Conservation (phyloP, 768 basidiomycete species). For the Leucosporidium creatinivorum region DNA sequence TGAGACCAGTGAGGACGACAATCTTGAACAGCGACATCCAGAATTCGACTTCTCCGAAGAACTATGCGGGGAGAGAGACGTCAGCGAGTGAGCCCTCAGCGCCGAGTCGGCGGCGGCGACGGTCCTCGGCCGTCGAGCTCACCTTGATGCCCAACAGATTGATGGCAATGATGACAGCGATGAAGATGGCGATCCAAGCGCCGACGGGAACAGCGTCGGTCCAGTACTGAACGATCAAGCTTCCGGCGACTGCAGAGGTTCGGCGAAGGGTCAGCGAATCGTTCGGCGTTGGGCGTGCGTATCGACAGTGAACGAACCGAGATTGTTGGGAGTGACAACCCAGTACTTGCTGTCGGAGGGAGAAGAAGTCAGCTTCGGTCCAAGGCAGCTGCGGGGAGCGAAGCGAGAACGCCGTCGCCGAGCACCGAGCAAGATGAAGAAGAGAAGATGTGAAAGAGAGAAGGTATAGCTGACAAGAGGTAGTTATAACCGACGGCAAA, state of each 20-base stretch:
- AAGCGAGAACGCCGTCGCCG: no score
- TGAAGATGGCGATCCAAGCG: slow-evolving; percentile 26
- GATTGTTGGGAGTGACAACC: slow-evolving; percentile 29
- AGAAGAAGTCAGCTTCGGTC: no score
- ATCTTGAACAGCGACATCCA: slow-evolving; percentile 43
- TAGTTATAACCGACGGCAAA: slow-evolving; percentile 31
- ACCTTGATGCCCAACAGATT: slow-evolving; percentile 29
- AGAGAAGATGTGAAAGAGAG: no score
- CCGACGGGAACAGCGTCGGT: slow-evolving; percentile 14
- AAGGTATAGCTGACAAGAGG: slow-evolving; percentile 2
- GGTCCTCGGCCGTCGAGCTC: not conserved
- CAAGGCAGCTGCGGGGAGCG: no score
- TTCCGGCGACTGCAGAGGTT: not conserved
- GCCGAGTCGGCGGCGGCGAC: no score
- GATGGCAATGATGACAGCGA: slow-evolving; percentile 10
- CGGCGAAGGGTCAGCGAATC: not conserved
- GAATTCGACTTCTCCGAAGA: slow-evolving; percentile 36
- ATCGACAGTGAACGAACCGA: slow-evolving; percentile 13
- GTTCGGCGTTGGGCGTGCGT: no score
- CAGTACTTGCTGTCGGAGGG: slow-evolving; percentile 4
- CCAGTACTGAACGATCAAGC: slow-evolving; percentile 26
- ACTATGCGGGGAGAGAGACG: not conserved
- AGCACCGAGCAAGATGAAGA: not conserved
- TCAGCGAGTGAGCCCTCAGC: not conserved
- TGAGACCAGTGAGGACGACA: slow-evolving; percentile 41